Conservation (phyloP, 805 yeast species). For the Schwanniomyces vanrijiae region DNA sequence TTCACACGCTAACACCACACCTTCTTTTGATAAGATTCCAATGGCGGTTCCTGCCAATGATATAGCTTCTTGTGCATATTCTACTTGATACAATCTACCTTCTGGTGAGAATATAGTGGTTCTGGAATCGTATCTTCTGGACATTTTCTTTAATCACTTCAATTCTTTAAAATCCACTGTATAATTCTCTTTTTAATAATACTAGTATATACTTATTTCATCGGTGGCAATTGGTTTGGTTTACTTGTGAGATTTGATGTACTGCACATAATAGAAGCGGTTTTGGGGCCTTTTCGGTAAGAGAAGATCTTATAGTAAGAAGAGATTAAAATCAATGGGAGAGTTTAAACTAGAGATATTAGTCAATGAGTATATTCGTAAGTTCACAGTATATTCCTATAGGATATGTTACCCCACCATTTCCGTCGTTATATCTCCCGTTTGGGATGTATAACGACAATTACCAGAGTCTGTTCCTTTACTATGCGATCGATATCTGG, state of each 20-base stretch:
- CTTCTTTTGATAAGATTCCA: conserved; percentile 74
- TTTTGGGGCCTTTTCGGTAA: not conserved
- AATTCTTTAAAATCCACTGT: not conserved
- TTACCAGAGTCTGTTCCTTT: conserved; percentile 57
- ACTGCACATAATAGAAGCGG: conserved; percentile 6
- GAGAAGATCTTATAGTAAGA: no score
- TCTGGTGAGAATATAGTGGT: conserved; percentile 99
- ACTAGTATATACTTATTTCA: not conserved
- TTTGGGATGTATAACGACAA: conserved; percentile 34
- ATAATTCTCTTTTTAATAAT: no score
- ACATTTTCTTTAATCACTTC: conserved; percentile 39
- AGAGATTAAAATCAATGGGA: no score
- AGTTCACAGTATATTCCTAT: conserved; percentile 63
- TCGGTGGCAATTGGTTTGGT: conserved; percentile 9
- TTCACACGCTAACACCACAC: conserved; percentile 96
- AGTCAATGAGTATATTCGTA: conserved; percentile 24
- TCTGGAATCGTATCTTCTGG: conserved; percentile 98
- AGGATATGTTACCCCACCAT: conserved; percentile 75
- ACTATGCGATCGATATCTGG: conserved; percentile 75
- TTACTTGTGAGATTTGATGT: not conserved
- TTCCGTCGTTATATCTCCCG: conserved; percentile 84
- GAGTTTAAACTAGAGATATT: not conserved
- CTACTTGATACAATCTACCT: conserved; percentile 96
- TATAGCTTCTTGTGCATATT: conserved; percentile 92
- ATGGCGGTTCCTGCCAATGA: conserved; percentile 82